These are phyloP conservation scores for Selaginella tamariscina DNA, from an alignment of 75 land plant genomes.

Conservation along the genomic window DNA sequence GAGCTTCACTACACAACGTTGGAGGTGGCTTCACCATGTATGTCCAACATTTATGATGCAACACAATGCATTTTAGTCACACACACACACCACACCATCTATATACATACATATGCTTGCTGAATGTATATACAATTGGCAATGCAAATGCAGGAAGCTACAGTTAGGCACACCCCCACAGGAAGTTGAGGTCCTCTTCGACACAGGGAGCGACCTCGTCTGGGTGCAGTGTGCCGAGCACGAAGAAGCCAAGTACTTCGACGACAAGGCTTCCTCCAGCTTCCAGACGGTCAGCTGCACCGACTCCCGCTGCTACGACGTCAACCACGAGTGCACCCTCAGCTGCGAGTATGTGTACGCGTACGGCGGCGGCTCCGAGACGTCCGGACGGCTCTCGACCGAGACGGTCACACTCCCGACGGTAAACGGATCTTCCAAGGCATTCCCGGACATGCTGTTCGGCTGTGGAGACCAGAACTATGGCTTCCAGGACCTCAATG, in stretches of 20 bases:
- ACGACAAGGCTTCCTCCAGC: slow-evolving; percentile 18
- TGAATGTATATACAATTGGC: too few relatives aligned
- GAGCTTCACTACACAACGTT: too few relatives aligned
- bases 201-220: slow-evolving; percentile 34
- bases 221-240: slow-evolving; percentile 26
- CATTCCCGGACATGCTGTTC: slow-evolving; percentile 8
- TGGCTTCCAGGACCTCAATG: slow-evolving; percentile 7
- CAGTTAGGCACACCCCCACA: not conserved
- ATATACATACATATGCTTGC: too few relatives aligned
- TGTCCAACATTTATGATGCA: too few relatives aligned
- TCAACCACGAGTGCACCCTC: not conserved
- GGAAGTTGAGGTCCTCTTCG: slow-evolving; percentile 15
- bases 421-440: not conserved
- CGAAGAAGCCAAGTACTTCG: slow-evolving; percentile 11
- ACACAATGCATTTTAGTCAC: too few relatives aligned
- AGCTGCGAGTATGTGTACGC: not conserved
- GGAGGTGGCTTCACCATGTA: too few relatives aligned
- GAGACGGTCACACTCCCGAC: slow-evolving; percentile 6
- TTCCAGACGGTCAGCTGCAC: slow-evolving; percentile 11
- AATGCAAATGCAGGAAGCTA: too few relatives aligned
- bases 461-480: slow-evolving; percentile 8
- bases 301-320: slow-evolving; percentile 14
- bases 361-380: not conserved
- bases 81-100: too few relatives aligned
- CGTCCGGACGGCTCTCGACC: not conserved